Base-by-base conservation (phyloP, 2,329 filamentous ascomycete genomes). In the Nannizziopsis arthrosporioides region DNA sequence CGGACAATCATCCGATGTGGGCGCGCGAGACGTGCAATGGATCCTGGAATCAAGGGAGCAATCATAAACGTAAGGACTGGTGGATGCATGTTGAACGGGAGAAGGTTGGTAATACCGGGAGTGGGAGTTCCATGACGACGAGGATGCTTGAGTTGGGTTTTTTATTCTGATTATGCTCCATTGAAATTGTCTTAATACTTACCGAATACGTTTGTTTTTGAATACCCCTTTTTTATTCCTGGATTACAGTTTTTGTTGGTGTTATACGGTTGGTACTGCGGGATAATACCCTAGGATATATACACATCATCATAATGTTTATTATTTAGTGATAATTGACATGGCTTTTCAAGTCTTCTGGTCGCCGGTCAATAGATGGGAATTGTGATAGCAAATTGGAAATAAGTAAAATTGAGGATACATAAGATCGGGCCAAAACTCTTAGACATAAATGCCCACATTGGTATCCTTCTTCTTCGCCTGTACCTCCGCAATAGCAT, bases 401-500 rank as follows among this genome's bases (percentile, higher is more conserved):
- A n/a, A n/a, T n/a, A n/a, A n/a, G 34, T 44, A 51, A 37, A 53
- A 49, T 48, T 36, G 51, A 50, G 46, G 27, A 48, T 44, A 45
- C 9, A 43, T 42, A 38, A 49, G 35, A 44, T 36, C 30, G 12
- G 30, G 49, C 9, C 15, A 31, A 22, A 51, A 18, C 12, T 36
- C 42, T 51, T 47, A 69, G 48, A 69, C 67, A 54, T 69, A 69
- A 52, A 69, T 69, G 47, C 66, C 66, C 59, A 66, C 64, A 54
- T 67, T 67, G 42, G 73, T 77, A 65, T 93, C 87, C 78, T 93
- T 93, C 84, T 94, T 94, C 82, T 94, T 81, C 38, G 68, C 64
- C 57, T 69, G 87, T 59, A 98, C 92, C 70, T 98, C 92, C 34
- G 88, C 79, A 67, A 98, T 96, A 52, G 92, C 92, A 73, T 98